phyloP scores from a whole-genome alignment of 2,329 filamentous ascomycete genomes.

The Calonectria pteridis region DNA sequence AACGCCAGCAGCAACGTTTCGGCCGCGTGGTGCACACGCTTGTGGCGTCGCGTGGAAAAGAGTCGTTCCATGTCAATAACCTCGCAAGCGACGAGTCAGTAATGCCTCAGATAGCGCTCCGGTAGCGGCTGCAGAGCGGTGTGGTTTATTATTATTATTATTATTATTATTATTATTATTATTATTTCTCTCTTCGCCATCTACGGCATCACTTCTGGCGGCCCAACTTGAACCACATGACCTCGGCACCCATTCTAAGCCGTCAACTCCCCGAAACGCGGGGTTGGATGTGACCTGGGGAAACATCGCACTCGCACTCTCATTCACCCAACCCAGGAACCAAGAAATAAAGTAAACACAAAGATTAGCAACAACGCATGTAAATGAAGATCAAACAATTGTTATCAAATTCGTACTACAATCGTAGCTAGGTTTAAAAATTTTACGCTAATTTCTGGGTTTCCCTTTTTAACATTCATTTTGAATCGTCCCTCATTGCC shows the following conservation, averaged over 20 bases:
- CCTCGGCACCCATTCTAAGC: background rate
- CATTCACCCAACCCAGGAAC: background rate
- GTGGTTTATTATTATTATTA: background rate
- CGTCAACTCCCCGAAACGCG: conserved; percentile 22
- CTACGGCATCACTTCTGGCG: background rate
- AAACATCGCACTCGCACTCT: background rate
- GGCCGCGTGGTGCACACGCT: background rate
- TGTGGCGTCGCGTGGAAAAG: background rate
- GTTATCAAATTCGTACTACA: conserved; percentile 10
- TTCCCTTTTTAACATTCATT: background rate
- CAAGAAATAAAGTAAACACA: background rate
- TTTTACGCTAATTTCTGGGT: background rate
- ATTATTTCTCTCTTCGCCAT: background rate
- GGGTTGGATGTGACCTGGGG: background rate
- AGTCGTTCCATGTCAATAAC: background rate
- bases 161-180: background rate
- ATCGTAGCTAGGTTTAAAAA: background rate
- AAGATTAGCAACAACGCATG: background rate
- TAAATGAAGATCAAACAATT: background rate
- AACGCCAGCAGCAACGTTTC: background rate
- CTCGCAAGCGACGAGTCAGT: background rate
- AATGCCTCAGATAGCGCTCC: background rate
- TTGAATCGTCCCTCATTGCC: background rate
- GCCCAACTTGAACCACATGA: background rate
- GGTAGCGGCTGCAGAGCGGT: background rate